phyloP scores from a whole-genome alignment of 768 basidiomycete species.

The Boletus pseudo-olivaceus region DNA sequence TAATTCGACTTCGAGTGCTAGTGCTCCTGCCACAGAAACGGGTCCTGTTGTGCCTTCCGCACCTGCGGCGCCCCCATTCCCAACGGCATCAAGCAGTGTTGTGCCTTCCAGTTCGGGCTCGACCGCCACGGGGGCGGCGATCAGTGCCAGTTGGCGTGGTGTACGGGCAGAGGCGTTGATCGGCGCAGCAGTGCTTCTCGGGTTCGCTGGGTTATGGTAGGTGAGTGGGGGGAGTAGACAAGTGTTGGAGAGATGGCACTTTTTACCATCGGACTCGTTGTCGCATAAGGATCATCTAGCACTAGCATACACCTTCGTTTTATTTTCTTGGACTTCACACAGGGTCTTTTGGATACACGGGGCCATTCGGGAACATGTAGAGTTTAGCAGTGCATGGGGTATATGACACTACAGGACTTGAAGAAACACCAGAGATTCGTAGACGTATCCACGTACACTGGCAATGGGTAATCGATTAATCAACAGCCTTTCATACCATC shows the following conservation, averaged over 20 bases:
- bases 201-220: conserved; percentile 12
- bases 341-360: not conserved
- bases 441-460: not conserved
- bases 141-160: not conserved
- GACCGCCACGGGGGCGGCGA: not conserved
- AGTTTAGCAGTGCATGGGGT: not conserved
- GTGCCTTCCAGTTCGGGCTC: not conserved
- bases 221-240: not conserved
- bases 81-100: not conserved
- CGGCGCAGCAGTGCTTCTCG: conserved; percentile 6
- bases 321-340: conserved; percentile 6
- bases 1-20: conserved; percentile 9
- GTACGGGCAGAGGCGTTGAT: not conserved
- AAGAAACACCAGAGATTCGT: not conserved
- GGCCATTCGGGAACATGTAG: not conserved
- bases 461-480: no score
- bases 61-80: not conserved
- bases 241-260: not conserved
- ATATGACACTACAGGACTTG: not conserved
- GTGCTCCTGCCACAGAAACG: not conserved
- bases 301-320: conserved; percentile 7
- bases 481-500: no score
- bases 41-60: not conserved
- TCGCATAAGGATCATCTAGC: conserved; percentile 9
- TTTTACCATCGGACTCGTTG: not conserved